These are phyloP conservation scores for Zygnema circumcarinatum DNA, from an alignment of 139 green algal genomes.

Conservation along the genomic window DNA sequence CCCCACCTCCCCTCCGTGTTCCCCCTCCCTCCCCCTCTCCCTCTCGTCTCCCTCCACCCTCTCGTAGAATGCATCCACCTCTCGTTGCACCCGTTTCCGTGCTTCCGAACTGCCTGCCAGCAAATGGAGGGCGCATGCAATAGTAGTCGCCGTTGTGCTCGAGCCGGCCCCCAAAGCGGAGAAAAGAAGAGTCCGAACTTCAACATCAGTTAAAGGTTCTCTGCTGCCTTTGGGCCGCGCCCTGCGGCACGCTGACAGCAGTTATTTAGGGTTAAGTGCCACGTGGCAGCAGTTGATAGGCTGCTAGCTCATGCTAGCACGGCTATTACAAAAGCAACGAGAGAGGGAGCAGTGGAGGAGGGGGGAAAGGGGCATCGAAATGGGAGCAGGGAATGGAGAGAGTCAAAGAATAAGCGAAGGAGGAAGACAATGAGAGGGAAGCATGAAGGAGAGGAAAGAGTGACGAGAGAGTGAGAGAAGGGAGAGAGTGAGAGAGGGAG, in stretches of 20 bases:
- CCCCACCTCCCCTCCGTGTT: neutral
- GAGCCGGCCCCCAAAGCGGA: slow-evolving; percentile 14
- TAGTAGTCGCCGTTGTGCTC: slow-evolving; percentile 22
- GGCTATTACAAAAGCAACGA: neutral
- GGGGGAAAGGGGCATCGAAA: neutral
- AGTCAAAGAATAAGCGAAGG: neutral
- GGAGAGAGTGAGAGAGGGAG: neutral
- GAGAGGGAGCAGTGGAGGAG: slow-evolving; percentile 4
- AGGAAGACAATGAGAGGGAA: neutral
- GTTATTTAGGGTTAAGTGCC: neutral
- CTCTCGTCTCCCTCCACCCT: neutral
- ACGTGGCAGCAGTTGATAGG: too few species aligned
- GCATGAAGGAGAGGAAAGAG: neutral
- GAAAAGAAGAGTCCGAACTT: slow-evolving; percentile 26
- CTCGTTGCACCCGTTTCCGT: neutral
- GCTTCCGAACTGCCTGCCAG: neutral
- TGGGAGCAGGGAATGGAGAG: neutral
- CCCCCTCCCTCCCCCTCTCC: neutral
- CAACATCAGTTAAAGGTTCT: neutral
- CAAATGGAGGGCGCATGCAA: slow-evolving; percentile 31
- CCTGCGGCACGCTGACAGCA: neutral
- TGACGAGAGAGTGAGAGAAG: neutral
- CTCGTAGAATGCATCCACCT: slow-evolving; percentile 4
- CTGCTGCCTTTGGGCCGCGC: neutral
- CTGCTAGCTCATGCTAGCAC: too few species aligned